phyloP scores from a whole-genome alignment of 2,329 filamentous ascomycete species.

The Raffaelea deltoideospora region DNA sequence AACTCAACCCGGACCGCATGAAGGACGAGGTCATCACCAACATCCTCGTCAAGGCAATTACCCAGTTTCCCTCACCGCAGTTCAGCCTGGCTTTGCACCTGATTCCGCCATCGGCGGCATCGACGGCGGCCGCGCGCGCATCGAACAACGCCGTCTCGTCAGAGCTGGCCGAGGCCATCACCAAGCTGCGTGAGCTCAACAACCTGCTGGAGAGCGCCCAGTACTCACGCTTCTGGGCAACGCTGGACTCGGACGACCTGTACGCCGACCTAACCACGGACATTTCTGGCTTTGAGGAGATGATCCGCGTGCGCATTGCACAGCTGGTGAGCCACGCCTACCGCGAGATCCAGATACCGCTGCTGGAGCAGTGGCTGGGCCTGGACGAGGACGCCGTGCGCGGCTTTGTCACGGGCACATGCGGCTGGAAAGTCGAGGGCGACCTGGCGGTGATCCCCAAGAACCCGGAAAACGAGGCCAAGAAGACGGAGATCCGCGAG shows the following conservation, averaged over 20 bases:
- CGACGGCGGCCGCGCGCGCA: constrained; percentile 39
- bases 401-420: constrained; percentile 74
- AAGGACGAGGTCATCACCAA: constrained; percentile 97
- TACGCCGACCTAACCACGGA: constrained; percentile 94
- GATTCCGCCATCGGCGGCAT: constrained; percentile 67
- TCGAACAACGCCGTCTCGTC: constrained; percentile 18
- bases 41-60: constrained; percentile 94
- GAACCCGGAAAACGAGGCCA: constrained; percentile 96
- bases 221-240: constrained; percentile 86
- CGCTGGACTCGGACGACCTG: constrained; percentile 82
- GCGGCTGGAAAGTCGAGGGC: constrained; percentile 67
- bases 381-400: constrained; percentile 48
- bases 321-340: constrained; percentile 71
- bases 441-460: constrained; percentile 60
- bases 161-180: constrained; percentile 77
- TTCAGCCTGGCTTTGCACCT: constrained; percentile 91
- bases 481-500: constrained; percentile 89
- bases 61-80: constrained; percentile 90
- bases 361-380: constrained; percentile 64
- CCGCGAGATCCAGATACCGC: constrained; percentile 52
- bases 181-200: constrained; percentile 74
- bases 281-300: constrained; percentile 86
- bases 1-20: constrained; percentile 97
- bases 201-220: constrained; percentile 78
- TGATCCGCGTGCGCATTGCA: constrained; percentile 80